A percentile compares a stretch with the other conserved stretches of the same genome.
phyloP scores from a whole-genome alignment of 345 rosid genomes.

The Pseudoturritis turrita region DNA sequence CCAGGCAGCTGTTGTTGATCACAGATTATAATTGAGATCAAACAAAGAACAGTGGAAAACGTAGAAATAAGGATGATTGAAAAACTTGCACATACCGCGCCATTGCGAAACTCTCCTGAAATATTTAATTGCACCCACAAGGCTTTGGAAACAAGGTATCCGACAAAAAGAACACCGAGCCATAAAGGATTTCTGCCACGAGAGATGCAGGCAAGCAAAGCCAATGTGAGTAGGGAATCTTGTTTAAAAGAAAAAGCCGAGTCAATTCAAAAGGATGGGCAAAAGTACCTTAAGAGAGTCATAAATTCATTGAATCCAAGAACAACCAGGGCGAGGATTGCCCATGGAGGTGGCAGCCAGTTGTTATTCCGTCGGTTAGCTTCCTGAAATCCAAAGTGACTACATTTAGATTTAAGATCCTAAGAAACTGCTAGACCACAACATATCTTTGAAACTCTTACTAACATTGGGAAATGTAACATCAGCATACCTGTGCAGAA shows the following conservation, averaged over 20 bases:
- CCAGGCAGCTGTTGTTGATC: slow-evolving; percentile 73
- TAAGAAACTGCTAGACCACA: background rate
- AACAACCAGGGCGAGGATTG: slow-evolving; percentile 70
- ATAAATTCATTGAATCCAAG: slow-evolving; percentile 98
- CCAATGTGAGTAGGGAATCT: background rate
- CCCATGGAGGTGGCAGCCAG: slow-evolving; percentile 99
- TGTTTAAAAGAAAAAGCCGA: background rate
- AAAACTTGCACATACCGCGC: slow-evolving; percentile 57
- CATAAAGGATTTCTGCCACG: slow-evolving; percentile 87
- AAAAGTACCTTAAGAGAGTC: slow-evolving; percentile 82
- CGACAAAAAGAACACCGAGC: slow-evolving; percentile 63
- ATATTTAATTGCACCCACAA: slow-evolving; percentile 94
- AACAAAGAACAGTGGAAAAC: background rate
- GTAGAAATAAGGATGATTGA: background rate
- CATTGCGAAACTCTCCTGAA: slow-evolving; percentile 78
- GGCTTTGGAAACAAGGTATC: slow-evolving; percentile 72
- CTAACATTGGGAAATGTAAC: background rate
- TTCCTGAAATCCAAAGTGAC: slow-evolving; percentile 56
- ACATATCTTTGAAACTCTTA: background rate
- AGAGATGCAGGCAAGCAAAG: slow-evolving; percentile 8
- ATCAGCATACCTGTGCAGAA: slow-evolving; percentile 80
- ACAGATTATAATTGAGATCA: background rate
- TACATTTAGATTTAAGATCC: background rate
- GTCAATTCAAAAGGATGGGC: background rate
- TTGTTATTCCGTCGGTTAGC: slow-evolving; percentile 89